Conservation (phyloP, 495 filamentous ascomycete species). For the Chaetomium cochliodes region DNA sequence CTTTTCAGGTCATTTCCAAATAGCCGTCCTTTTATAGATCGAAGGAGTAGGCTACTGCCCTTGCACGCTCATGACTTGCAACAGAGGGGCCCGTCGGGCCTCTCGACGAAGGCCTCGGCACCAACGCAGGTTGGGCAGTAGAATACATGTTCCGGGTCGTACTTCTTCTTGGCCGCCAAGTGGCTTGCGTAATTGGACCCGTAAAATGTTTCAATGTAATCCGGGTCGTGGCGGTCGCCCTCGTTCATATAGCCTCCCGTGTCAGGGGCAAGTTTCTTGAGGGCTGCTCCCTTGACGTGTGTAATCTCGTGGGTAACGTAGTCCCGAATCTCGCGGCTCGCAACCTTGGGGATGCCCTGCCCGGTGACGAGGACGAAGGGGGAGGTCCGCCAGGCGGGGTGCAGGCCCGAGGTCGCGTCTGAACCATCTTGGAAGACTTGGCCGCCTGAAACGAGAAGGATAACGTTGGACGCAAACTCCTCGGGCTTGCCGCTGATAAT, state of each 20-base stretch:
- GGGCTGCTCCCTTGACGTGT: slow-evolving; percentile 9
- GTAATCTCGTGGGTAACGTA: slow-evolving; percentile 7
- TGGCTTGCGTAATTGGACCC: slow-evolving; percentile 52
- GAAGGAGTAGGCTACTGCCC: too few relatives aligned
- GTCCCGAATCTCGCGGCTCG: slow-evolving; percentile 5
- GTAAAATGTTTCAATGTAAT: slow-evolving; percentile 58
- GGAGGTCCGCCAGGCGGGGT: slow-evolving; percentile 18
- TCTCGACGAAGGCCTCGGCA: slow-evolving; percentile 47
- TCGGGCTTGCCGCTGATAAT: slow-evolving; percentile 8
- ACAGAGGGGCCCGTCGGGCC: slow-evolving; percentile 38
- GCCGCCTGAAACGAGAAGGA: slow-evolving; percentile 20
- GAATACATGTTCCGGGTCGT: slow-evolving; percentile 53
- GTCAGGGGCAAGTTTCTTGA: slow-evolving; percentile 29
- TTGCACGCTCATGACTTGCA: slow-evolving; percentile 3
- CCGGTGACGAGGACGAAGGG: slow-evolving; percentile 13
- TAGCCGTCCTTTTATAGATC: too few relatives aligned
- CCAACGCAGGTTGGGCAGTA: slow-evolving; percentile 54
- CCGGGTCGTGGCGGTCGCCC: slow-evolving; percentile 54
- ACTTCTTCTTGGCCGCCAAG: slow-evolving; percentile 49
- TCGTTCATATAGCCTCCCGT: slow-evolving; percentile 50
- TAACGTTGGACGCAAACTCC: slow-evolving; percentile 15
- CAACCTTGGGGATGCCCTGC: slow-evolving; percentile 11
- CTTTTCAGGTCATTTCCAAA: too few relatives aligned
- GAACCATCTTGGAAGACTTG: slow-evolving; percentile 12
- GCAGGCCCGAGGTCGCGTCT: slow-evolving; percentile 13